Conservation (phyloP, 2,329 filamentous ascomycete genomes). For the Xylariaceae sp. region DNA sequence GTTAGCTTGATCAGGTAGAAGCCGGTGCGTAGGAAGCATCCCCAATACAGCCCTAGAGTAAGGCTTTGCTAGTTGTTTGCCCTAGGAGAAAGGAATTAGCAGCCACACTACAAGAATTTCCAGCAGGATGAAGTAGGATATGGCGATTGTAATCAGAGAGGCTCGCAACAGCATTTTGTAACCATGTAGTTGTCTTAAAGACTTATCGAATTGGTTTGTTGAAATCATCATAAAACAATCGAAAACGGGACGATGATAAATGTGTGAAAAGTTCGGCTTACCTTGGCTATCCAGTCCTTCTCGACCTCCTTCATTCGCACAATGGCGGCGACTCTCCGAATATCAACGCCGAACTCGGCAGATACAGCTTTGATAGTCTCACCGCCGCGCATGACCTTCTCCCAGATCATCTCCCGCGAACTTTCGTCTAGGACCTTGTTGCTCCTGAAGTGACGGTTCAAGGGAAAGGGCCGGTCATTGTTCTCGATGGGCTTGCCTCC, state of each 20-base stretch:
- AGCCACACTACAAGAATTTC: conserved; percentile 17
- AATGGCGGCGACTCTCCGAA: conserved; percentile 78
- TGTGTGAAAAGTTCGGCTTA: conserved; percentile 45
- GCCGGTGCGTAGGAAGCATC: conserved; percentile 74
- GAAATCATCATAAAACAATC: conserved; percentile 48
- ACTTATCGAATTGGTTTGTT: conserved; percentile 93
- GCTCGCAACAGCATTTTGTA: conserved; percentile 69
- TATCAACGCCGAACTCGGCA: conserved; percentile 70
- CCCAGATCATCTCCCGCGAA: conserved; percentile 68
- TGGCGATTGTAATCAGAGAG: conserved; percentile 56
- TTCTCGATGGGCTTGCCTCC: neutral
- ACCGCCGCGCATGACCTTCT: conserved; percentile 58
- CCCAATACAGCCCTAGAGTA: conserved; percentile 70
- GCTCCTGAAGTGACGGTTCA: conserved; percentile 66
- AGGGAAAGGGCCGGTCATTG: conserved; percentile 58
- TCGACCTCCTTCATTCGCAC: conserved; percentile 82
- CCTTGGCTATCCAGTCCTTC: conserved; percentile 68
- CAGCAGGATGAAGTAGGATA: conserved; percentile 17
- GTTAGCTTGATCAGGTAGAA: conserved; percentile 44
- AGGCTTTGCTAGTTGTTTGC: conserved; percentile 67
- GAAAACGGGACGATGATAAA: neutral
- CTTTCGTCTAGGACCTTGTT: conserved; percentile 68
- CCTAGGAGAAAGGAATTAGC: conserved; percentile 43
- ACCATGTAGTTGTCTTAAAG: conserved; percentile 96
- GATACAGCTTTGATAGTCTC: conserved; percentile 71